Conservation (phyloP, 176 grass and related monocot species). For the Thalia dealbata region DNA sequence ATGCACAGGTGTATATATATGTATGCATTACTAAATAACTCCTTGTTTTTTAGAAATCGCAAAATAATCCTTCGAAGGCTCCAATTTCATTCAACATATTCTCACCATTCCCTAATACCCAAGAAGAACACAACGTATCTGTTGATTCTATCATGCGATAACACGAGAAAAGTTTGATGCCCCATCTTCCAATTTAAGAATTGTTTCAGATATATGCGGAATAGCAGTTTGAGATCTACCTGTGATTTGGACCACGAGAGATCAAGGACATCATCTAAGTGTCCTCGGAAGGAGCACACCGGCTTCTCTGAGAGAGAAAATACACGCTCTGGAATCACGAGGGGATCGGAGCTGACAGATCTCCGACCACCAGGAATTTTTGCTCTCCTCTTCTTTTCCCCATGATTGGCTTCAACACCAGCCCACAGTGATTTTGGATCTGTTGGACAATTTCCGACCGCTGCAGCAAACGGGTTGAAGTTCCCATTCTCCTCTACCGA, state of each 20-base stretch:
- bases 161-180: background rate
- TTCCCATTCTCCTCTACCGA: constrained; percentile 30
- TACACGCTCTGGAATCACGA: constrained; percentile 57
- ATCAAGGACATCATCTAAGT: constrained; percentile 73
- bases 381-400: constrained; percentile 60
- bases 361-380: constrained; percentile 61
- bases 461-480: constrained; percentile 37
- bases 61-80: background rate
- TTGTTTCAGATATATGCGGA: background rate
- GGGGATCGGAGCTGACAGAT: constrained; percentile 66
- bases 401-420: constrained; percentile 29
- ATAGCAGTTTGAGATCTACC: constrained; percentile 24
- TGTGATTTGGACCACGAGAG: constrained; percentile 98
- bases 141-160: background rate
- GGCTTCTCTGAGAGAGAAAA: constrained; percentile 77
- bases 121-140: background rate
- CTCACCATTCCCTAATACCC: background rate
- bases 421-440: constrained; percentile 33
- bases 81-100: background rate
- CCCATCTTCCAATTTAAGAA: background rate
- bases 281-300: constrained; percentile 68
- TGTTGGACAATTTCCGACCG: constrained; percentile 42
- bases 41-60: background rate
- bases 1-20: background rate
- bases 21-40: background rate